These are phyloP conservation scores for Alternaria incomplexa DNA, from an alignment of 2,329 filamentous ascomycete genomes.

Conservation along the genomic window DNA sequence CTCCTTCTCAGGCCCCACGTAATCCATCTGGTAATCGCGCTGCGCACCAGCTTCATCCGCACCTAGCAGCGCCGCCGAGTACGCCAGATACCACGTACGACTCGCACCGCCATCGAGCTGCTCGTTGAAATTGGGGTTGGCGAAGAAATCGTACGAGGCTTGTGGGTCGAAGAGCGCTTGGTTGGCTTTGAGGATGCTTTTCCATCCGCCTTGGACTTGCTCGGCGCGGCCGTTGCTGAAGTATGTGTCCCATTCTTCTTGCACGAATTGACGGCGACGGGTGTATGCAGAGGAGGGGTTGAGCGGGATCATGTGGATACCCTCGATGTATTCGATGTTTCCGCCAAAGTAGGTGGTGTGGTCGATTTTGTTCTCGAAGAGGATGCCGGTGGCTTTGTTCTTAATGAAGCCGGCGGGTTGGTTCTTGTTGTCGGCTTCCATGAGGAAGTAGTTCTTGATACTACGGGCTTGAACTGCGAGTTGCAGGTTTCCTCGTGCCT, in stretches of 20 bases:
- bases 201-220: conserved; percentile 77
- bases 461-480: conserved; percentile 77
- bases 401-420: conserved; percentile 79
- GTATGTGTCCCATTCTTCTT: conserved; percentile 70
- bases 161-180: conserved; percentile 77
- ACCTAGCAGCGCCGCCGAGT: conserved; percentile 38
- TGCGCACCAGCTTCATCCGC: neutral
- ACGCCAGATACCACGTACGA: conserved; percentile 49
- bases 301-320: conserved; percentile 84
- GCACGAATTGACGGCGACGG: conserved; percentile 73
- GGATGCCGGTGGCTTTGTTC: conserved; percentile 75
- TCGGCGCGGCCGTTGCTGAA: conserved; percentile 74
- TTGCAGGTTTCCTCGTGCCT: conserved; percentile 81
- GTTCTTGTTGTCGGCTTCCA: conserved; percentile 71
- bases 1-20: neutral
- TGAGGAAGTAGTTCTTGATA: conserved; percentile 83
- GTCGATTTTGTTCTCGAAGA: conserved; percentile 97
- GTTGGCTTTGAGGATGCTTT: conserved; percentile 82
- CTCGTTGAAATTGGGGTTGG: conserved; percentile 67
- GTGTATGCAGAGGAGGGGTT: conserved; percentile 74
- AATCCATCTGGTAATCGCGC: neutral
- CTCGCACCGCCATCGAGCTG: conserved; percentile 81
- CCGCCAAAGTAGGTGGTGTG: conserved; percentile 87
- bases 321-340: conserved; percentile 70
- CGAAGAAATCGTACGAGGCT: conserved; percentile 78